phyloP scores from a whole-genome alignment of 257 asterid genomes.

The Solanum chilense region DNA sequence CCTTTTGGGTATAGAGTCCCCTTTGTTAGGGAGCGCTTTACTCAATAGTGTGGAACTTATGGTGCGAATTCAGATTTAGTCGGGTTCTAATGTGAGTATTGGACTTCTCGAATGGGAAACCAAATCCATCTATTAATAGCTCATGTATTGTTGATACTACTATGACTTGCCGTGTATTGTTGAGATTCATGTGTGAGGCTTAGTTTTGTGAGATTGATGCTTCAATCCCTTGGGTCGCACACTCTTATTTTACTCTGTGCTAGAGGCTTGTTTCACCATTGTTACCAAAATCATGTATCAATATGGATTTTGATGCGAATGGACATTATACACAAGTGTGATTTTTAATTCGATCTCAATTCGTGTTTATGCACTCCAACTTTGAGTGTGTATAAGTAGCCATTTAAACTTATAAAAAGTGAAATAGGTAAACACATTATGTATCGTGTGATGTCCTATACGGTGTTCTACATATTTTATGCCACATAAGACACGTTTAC shows the following conservation, averaged over 20 bases:
- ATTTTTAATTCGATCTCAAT: background rate
- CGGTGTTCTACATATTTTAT: background rate
- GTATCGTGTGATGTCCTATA: background rate
- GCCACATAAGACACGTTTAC: background rate
- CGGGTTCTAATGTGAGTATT: no score
- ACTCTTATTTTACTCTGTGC: no score
- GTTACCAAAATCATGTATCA: background rate
- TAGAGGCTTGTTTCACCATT: no score
- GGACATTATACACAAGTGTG: background rate
- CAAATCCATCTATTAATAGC: no score
- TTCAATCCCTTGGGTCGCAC: background rate
- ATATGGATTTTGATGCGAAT: background rate
- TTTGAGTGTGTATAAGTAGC: background rate
- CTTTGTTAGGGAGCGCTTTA: background rate
- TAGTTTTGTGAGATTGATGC: background rate
- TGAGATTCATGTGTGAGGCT: background rate
- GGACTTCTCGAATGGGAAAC: no score
- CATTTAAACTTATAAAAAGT: background rate
- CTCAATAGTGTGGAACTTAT: no score
- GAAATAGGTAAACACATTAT: background rate
- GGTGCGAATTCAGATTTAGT: no score
- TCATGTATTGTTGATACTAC: no score
- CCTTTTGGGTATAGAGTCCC: background rate
- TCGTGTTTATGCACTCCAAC: no score
- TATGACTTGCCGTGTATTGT: background rate